Base-by-base conservation (phyloP, 2,329 filamentous ascomycete genomes). In the Blastomyces parvus region DNA sequence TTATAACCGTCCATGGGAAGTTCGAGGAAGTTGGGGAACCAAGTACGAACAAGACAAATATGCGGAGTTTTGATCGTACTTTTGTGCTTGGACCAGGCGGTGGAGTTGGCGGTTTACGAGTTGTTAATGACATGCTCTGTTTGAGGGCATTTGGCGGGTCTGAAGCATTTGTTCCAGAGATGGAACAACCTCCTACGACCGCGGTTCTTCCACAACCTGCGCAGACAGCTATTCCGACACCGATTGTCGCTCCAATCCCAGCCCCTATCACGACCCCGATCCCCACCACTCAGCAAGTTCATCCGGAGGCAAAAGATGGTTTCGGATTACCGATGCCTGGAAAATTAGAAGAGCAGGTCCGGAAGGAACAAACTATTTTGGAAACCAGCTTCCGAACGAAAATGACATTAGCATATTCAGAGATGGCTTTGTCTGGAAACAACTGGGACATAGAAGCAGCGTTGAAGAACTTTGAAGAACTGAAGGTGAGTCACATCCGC, bases 361-460 rank as follows among this genome's bases (percentile, higher is more conserved):
- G 88, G 67, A 84, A 89, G 69, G 84, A 88, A 66, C 85, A 91
- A 77, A 80, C 96, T 71, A 79, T 86, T 27, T 69, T 79, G 25
- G 87, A 94, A 72, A 82, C 97, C 61, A 88, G 86, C 67, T 86
- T 85, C 67, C 86, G 86, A 70, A 96, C 92, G 0, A 85, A 86
- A 63, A 91, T 99, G 86, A 94, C 85, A 9, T 76, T 86, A 11
- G 81, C 89, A 64, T 96, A 89, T 73, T 88, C 91, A 0, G 84
- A 87, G 68, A 84, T 95, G 80, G 97, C 93, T 70, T 81, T 97
- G 19, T 82, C 85, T 2, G 86, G 91, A 64, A 90, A 88, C 63
- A 84, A 82, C 46, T 97, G 91, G 91, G 84, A 95, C 72, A 85
- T 92, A 59, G 84, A 89, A 46, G 83, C 84, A 67, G 93, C 92